phyloP scores from a whole-genome alignment of 306 rosid species.

The Glycyrrhiza uralensis region DNA sequence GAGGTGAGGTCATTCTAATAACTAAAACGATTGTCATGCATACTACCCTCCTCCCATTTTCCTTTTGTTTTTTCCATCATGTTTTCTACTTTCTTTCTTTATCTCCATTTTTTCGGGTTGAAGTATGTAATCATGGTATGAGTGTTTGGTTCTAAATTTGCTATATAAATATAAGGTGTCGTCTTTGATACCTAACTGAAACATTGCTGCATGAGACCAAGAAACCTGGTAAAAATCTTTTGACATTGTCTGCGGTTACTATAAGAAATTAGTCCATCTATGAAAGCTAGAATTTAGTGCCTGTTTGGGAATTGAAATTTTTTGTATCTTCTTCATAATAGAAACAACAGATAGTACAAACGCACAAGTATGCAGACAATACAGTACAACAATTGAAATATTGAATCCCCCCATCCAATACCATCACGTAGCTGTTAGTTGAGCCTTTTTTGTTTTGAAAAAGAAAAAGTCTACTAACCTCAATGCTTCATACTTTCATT shows the following conservation, averaged over 20 bases:
- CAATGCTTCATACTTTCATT: not conserved
- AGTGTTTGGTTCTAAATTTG: not conserved
- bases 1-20: constrained; percentile 56
- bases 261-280: not conserved
- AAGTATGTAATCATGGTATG: not conserved
- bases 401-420: too few relatives aligned
- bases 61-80: too few relatives aligned
- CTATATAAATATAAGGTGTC: not conserved
- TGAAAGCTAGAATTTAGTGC: not conserved
- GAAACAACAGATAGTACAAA: constrained; percentile 7
- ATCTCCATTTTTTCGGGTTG: not conserved
- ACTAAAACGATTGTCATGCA: not conserved
- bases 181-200: not conserved
- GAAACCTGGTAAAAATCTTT: not conserved
- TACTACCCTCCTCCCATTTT: not conserved
- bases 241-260: not conserved
- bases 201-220: not conserved
- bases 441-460: not conserved
- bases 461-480: not conserved
- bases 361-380: not conserved
- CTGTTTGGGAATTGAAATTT: not conserved
- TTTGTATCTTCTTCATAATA: not conserved
- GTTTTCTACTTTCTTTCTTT: not conserved
- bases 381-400: not conserved
- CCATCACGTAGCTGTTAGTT: not conserved